Evolutionary conservation across 805 yeast species (phyloP).

Genomic region (Barnettozyma pratensis): DNA sequence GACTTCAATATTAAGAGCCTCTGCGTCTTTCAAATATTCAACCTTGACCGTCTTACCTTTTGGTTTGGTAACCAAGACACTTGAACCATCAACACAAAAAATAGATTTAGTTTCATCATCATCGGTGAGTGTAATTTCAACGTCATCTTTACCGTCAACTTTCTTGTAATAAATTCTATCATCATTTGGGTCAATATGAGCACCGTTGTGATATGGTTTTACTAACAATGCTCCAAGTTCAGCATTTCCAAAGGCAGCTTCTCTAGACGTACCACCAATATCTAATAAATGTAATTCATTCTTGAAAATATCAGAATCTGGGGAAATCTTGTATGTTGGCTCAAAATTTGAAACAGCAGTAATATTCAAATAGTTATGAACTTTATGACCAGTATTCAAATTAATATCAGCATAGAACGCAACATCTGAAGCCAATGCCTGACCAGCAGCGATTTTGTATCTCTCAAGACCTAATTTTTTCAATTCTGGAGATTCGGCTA

Average conservation of each 20-base stretch:
- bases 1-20: conserved; percentile 1
- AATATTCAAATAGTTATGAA: conserved; percentile 15
- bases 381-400: background rate
- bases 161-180: conserved; percentile 9
- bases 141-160: background rate
- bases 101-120: conserved; percentile 12
- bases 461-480: conserved; percentile 60
- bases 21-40: conserved; percentile 1
- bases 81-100: conserved; percentile 22
- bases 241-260: background rate
- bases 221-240: conserved; percentile 12
- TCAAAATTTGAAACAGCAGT: conserved; percentile 19
- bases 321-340: conserved; percentile 20
- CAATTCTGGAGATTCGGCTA: conserved; percentile 65
- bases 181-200: conserved; percentile 9
- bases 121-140: conserved; percentile 8
- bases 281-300: conserved; percentile 16
- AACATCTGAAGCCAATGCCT: conserved; percentile 39
- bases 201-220: conserved; percentile 18
- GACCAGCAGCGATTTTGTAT: conserved; percentile 63
- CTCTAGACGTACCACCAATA: conserved; percentile 8
- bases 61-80: conserved; percentile 14
- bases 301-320: conserved; percentile 14
- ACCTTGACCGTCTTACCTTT: conserved; percentile 17
- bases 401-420: background rate